Evolutionary conservation across 2,329 filamentous ascomycete species (phyloP).

Genomic region (Fusarium sp.): DNA sequence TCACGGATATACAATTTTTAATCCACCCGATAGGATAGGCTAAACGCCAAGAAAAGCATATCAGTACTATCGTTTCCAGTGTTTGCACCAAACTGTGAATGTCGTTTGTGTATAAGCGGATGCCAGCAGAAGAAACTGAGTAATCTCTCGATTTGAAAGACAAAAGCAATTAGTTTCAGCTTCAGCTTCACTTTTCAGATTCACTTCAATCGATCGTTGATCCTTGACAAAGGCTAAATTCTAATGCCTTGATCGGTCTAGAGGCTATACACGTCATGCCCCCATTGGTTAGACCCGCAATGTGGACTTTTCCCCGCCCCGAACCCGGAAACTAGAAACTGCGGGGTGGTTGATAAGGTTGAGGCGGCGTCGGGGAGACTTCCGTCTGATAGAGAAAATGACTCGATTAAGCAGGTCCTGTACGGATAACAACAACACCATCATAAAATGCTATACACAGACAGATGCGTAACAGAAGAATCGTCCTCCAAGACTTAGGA

Average conservation of each 20-base stretch:
- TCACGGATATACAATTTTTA: not conserved
- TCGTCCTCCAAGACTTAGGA: not conserved
- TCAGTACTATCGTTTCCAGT: not conserved
- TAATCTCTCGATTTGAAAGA: not conserved
- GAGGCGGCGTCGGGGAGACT: slow-evolving; percentile 14
- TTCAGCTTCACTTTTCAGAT: not conserved
- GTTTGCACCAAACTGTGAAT: not conserved
- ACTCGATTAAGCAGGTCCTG: not conserved
- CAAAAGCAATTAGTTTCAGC: not conserved
- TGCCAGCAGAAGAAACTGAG: not conserved
- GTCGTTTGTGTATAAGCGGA: not conserved
- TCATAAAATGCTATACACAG: not conserved
- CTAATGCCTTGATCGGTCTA: not conserved
- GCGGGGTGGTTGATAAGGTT: slow-evolving; percentile 45
- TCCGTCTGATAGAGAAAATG: not conserved
- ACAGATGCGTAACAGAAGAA: not conserved
- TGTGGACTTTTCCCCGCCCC: slow-evolving; percentile 23
- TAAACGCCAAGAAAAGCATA: slow-evolving; percentile 6
- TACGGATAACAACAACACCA: not conserved
- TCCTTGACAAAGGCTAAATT: slow-evolving; percentile 15
- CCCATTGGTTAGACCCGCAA: slow-evolving; percentile 27
- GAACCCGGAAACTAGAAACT: slow-evolving; percentile 36
- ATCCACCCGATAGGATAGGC: slow-evolving; percentile 8
- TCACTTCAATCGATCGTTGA: not conserved
- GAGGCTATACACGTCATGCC: slow-evolving; percentile 28